Base-by-base conservation (phyloP, 176 grass and related monocot genomes). In the Zoysia japonica region DNA sequence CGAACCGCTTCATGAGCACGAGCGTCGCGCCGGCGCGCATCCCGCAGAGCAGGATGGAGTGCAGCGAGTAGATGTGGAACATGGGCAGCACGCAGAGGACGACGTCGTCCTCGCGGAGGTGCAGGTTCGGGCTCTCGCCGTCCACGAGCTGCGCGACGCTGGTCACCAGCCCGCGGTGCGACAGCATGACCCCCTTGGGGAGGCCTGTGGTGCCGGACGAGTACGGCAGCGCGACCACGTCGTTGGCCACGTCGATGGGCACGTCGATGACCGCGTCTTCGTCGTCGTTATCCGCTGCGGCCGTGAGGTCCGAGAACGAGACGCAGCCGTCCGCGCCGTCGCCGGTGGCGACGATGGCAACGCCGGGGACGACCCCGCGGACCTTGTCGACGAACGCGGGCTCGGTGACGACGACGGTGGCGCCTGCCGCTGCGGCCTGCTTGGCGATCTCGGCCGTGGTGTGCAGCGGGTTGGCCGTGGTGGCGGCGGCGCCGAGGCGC, bases 121-220 rank as follows among this genome's bases (percentile, higher is more conserved):
- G 67, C 37, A 82, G 84, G 77, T 87, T 87, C 9, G 76, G 92
- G 47, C 83, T 83, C 20, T 89, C 92, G 9, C 88, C 86, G 72
- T 84, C 82, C 16, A 83, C 47, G 28, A 92, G 65, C 87, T 97
- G 95, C 3, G 92, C 80, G 55, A 83, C 78, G 87, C 84, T 90
- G 38, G 77, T 83, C 19, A 91, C 91, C 63, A 93, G 37, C 20
- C 77, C 85, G n/a, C 83, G 79, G 82, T 97, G 95, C 44, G 95
- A 85, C 50, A 97, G 87, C 75, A 97, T 88, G 2, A 94, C 94
- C 0, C 94, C 94, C 88, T 97, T 97, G 80, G 89, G 93, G 4
- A 74, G 89, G 57, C 94, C 94, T 38, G 91, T 97, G 1, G 95
- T 97, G 56, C 95, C 95, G 6, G 95, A 97, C 3, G 95, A 97